Base-by-base conservation (phyloP, 2,329 filamentous ascomycete genomes). In the Fusarium tuaranense region DNA sequence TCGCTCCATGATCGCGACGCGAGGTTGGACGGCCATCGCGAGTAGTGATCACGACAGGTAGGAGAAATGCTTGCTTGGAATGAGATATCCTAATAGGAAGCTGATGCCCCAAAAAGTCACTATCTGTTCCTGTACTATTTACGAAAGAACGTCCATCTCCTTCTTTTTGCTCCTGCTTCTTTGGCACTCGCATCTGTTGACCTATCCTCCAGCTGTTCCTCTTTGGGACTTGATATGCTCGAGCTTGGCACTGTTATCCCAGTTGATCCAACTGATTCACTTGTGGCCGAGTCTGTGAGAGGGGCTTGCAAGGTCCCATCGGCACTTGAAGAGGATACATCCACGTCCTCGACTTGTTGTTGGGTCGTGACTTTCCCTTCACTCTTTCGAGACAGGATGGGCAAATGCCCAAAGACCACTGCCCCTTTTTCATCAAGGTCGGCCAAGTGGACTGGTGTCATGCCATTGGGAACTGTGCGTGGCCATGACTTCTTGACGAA, bases 401-500 rank as follows among this genome's bases (percentile, higher is more conserved):
- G 46, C 6, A 55, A 44, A 1, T 72, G 69, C 0, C 60, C 55
- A 3, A 72, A 68, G 0, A 72, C 67, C 6, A 72, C 60, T 2
- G 69, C 65, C 3, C 60, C 69, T 27, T n/a, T 10, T 1, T 16
- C 1, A 0, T 68, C 53, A 22, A 72, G 68, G 0, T 41, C 10
- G 0, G 27, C 18, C 1, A 69, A 30, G 0, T 39, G 14, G 0
- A 72, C 65, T 18, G 55, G 55, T 8, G 39, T 62, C 13, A 53
- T 20, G 1, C 60, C 65, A 1, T 65, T 38, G 1, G 60, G 65
- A 25, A 59, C 3, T 4, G 46, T 38, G 18, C 48, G 60, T 1
- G 60, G 32, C 71, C 71, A 70, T 38, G 63, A 73, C 34, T 8
- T 73, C 1, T 58, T 73, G 4, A 57, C 14, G 12, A 73, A 55